Conservation (phyloP, 83 land plant genomes). For the Thuja plicata region DNA sequence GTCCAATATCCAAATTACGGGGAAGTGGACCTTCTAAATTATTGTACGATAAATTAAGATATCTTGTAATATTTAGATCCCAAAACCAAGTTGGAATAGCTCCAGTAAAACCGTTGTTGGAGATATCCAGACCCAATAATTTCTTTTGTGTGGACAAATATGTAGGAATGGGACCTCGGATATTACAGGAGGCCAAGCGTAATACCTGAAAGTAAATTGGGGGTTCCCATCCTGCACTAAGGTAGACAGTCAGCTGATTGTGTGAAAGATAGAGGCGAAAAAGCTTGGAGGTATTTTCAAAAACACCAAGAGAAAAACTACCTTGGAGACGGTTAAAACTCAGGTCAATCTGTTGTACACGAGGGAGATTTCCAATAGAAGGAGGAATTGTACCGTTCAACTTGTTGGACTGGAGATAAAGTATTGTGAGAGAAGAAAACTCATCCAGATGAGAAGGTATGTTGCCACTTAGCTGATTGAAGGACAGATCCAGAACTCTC, state of each 20-base stretch:
- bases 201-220: neutral
- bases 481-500: constrained; percentile 28
- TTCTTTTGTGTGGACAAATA: neutral
- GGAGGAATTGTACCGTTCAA: neutral
- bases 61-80: too few relatives aligned
- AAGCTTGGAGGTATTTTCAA: constrained; percentile 29
- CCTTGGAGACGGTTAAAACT: constrained; percentile 49
- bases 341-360: constrained; percentile 11
- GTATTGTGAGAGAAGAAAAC: constrained; percentile 34
- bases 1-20: too few relatives aligned
- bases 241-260: neutral
- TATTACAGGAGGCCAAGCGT: neutral
- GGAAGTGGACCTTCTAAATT: too few relatives aligned
- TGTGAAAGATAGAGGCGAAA: neutral
- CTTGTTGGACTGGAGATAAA: constrained; percentile 32
- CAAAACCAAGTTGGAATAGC: too few relatives aligned
- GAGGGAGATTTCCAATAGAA: neutral
- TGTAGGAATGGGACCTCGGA: neutral
- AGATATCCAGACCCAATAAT: neutral
- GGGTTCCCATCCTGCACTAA: neutral
- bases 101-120: neutral
- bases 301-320: constrained; percentile 47
- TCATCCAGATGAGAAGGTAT: constrained; percentile 51
- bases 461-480: constrained; percentile 48
- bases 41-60: too few relatives aligned